phyloP scores from a whole-genome alignment of 768 basidiomycete species.

The Mrakia gelida region DNA sequence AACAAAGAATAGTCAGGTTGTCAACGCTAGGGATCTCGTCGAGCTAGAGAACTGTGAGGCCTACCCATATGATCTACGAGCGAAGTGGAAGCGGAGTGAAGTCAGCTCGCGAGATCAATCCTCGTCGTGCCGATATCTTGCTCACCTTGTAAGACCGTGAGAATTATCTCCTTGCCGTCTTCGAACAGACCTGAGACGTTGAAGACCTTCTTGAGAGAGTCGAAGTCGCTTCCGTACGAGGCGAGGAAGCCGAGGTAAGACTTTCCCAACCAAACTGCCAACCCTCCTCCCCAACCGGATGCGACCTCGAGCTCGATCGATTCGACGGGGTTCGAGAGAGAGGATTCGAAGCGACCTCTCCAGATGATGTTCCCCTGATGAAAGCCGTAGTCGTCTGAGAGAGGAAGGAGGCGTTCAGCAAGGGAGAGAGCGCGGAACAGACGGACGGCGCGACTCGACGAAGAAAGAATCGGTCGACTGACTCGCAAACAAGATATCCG shows the following conservation, averaged over 20 bases:
- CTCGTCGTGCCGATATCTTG: background rate
- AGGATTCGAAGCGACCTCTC: background rate
- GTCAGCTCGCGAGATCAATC: background rate
- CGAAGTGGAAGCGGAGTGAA: background rate
- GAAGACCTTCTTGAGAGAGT: background rate
- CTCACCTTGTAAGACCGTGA: constrained; percentile 6
- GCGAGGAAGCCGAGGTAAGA: background rate
- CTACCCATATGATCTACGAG: background rate
- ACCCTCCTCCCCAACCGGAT: background rate
- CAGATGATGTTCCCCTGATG: constrained; percentile 6
- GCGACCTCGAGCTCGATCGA: background rate
- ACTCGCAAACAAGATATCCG: background rate
- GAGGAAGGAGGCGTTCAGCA: background rate
- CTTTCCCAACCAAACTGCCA: background rate
- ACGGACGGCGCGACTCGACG: background rate
- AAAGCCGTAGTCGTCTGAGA: constrained; percentile 2
- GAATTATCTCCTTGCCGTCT: background rate
- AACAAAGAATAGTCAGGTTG: background rate
- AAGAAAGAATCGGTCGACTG: constrained; percentile 43
- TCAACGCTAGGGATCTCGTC: no score
- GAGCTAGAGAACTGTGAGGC: background rate
- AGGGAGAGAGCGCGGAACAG: no score
- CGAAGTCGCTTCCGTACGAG: background rate
- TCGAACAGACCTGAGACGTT: background rate
- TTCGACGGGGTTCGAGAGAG: background rate